These are phyloP conservation scores for Fonticula alba DNA, from an alignment of 78 protist genomes.

Conservation along the genomic window DNA sequence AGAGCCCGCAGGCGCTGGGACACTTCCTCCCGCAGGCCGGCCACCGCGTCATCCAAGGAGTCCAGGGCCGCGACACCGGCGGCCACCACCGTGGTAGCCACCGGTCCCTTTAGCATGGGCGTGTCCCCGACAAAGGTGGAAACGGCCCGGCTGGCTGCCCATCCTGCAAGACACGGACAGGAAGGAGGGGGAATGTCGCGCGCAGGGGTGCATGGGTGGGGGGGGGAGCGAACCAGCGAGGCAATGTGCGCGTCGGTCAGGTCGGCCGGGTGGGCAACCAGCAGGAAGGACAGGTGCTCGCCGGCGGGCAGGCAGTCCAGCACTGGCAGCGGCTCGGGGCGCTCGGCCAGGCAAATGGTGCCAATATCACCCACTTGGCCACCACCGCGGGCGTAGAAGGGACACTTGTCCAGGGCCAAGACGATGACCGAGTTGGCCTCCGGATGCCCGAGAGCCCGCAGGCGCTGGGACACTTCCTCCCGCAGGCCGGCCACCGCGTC, in stretches of 20 bases:
- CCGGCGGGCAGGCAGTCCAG: too few relatives aligned
- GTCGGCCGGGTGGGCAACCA: too few relatives aligned
- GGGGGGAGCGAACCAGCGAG: too few relatives aligned
- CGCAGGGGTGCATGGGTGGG: too few relatives aligned
- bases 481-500: neutral
- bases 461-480: neutral
- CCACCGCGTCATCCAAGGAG: neutral
- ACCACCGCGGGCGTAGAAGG: slow-evolving; percentile 12
- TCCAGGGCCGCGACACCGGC: neutral
- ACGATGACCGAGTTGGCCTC: neutral
- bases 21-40: neutral
- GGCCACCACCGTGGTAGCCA: neutral
- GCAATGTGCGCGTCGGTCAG: too few relatives aligned
- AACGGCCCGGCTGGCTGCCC: too few relatives aligned
- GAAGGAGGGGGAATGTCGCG: too few relatives aligned
- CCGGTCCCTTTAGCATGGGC: too few relatives aligned
- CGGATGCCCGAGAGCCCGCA: neutral
- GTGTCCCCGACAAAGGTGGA: too few relatives aligned
- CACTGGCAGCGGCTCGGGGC: too few relatives aligned
- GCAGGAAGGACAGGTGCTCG: too few relatives aligned
- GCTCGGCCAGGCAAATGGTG: neutral
- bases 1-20: neutral
- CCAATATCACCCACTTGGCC: slow-evolving; percentile 20
- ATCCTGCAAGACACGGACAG: too few relatives aligned
- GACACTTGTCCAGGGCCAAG: neutral